Conservation (phyloP, 192 early-diverging fungal species). For the Backusella tuberculispora region DNA sequence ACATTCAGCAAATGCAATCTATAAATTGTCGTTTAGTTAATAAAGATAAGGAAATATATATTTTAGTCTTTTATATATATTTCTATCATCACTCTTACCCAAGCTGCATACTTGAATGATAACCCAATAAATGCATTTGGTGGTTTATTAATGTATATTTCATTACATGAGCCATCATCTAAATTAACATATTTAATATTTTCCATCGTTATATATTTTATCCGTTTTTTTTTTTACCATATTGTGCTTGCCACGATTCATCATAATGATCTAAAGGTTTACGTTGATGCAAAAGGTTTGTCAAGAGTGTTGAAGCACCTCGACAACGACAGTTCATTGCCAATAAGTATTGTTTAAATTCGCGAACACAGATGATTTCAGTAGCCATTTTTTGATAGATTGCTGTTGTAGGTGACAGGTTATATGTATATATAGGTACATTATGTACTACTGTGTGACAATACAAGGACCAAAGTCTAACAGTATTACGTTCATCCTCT, state of each 20-base stretch:
- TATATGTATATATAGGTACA: constrained; percentile 62
- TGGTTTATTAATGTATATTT: constrained; percentile 55
- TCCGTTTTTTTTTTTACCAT: constrained; percentile 29
- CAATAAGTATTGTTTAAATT: constrained; percentile 50
- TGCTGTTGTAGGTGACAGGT: constrained; percentile 60
- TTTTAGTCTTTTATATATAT: not conserved
- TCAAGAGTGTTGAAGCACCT: constrained; percentile 59
- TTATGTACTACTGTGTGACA: constrained; percentile 50
- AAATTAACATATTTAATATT: not conserved
- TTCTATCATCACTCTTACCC: not conserved
- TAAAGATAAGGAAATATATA: not conserved
- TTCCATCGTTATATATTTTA: not conserved
- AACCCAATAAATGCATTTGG: constrained; percentile 57
- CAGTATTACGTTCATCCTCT: constrained; percentile 70
- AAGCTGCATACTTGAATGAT: constrained; percentile 59
- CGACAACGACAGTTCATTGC: constrained; percentile 58
- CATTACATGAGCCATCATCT: constrained; percentile 64
- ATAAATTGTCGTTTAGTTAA: not conserved
- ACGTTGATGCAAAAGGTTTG: constrained; percentile 61
- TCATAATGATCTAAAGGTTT: constrained; percentile 55
- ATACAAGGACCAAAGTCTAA: constrained; percentile 67
- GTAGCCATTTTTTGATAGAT: constrained; percentile 58
- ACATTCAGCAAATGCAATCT: constrained; percentile 46
- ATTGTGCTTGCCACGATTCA: constrained; percentile 67
- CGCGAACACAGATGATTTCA: constrained; percentile 49